These are phyloP conservation scores for Rubia tinctorum DNA, from an alignment of 305 asterid genomes.

Conservation along the genomic window DNA sequence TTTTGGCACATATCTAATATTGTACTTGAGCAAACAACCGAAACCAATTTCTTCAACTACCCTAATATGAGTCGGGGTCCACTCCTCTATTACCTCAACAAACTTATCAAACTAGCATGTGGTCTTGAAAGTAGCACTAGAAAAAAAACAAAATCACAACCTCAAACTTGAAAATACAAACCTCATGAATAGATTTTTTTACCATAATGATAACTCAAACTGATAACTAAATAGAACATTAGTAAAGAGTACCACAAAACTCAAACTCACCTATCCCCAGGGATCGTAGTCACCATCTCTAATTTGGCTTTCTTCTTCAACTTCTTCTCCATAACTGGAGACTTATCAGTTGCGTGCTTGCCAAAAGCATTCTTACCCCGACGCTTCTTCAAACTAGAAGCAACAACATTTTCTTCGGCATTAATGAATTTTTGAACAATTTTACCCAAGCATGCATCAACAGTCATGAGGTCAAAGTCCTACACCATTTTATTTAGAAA, in stretches of 20 bases:
- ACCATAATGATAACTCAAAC: too few species aligned
- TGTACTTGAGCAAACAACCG: neutral
- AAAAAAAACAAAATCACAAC: neutral
- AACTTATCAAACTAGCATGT: neutral
- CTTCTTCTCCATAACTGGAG: neutral
- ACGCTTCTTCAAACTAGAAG: neutral
- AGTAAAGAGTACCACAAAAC: neutral
- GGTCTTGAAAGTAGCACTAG: neutral
- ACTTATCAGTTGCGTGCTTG: neutral
- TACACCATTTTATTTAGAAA: too few species aligned
- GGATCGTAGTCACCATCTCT: neutral
- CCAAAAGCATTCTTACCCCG: neutral
- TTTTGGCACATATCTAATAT: neutral
- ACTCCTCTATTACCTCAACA: neutral
- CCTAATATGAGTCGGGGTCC: neutral
- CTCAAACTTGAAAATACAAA: neutral
- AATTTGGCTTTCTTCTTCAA: neutral
- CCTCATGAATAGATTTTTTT: neutral
- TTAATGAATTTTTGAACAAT: neutral
- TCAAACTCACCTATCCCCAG: neutral
- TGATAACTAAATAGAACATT: neutral
- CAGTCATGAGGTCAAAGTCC: too few species aligned
- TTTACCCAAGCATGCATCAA: too few species aligned
- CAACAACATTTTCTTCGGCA: neutral
- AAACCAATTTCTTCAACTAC: neutral